Evolutionary conservation across 2,329 filamentous ascomycete genomes (phyloP).

Genomic region (Trichoderma koningii): DNA sequence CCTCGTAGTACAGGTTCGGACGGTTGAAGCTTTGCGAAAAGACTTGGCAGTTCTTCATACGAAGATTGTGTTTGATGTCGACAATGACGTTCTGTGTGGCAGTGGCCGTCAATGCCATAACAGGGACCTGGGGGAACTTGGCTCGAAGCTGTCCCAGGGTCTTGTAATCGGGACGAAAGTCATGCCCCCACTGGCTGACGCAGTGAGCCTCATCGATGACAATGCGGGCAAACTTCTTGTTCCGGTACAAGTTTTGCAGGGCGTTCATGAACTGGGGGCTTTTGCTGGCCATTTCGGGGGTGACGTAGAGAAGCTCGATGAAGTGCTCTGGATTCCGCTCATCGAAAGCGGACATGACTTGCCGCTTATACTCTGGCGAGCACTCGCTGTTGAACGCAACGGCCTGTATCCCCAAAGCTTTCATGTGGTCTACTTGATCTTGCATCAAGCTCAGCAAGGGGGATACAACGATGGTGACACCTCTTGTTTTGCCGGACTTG

Average conservation of each 20-base stretch:
- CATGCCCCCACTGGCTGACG: constrained; percentile 98
- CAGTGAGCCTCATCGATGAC: constrained; percentile 99
- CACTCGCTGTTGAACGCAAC: constrained; percentile 80
- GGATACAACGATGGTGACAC: constrained; percentile 92
- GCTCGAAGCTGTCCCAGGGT: constrained; percentile 72
- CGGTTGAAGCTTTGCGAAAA: constrained; percentile 96
- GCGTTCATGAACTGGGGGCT: constrained; percentile 68
- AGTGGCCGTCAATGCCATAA: constrained; percentile 95
- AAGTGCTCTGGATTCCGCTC: constrained; percentile 69
- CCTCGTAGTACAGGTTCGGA: constrained; percentile 90
- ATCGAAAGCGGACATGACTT: constrained; percentile 66
- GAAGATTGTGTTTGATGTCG: constrained; percentile 89
- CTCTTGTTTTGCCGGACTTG: constrained; percentile 74
- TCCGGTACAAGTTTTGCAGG: constrained; percentile 68
- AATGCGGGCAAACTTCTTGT: constrained; percentile 76
- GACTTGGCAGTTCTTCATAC: constrained; percentile 73
- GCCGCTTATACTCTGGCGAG: constrained; percentile 59
- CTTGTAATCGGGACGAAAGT: constrained; percentile 97
- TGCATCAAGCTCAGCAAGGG: constrained; percentile 95
- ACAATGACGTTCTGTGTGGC: constrained; percentile 90
- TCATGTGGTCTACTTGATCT: constrained; percentile 87
- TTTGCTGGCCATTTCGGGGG: constrained; percentile 93
- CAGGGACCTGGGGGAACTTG: constrained; percentile 75
- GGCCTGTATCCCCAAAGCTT: constrained; percentile 73
- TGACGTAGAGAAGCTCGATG: constrained; percentile 89